These are phyloP conservation scores for Ogataea wickerhamii DNA, from an alignment of 805 yeast genomes.

Conservation along the genomic window DNA sequence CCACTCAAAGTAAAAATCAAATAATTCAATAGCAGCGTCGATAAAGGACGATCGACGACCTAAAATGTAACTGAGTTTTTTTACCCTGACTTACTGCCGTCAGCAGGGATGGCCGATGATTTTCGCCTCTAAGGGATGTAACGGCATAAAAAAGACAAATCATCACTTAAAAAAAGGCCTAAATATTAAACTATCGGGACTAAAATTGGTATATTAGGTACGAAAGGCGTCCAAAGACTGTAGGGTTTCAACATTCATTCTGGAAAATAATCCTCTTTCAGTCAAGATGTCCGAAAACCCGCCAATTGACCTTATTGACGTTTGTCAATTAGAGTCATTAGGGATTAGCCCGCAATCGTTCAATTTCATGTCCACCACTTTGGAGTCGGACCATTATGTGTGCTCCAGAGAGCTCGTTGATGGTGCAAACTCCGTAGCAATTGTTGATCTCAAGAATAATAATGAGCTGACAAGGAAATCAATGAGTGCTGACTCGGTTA, in stretches of 20 bases:
- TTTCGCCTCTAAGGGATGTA: constrained; percentile 4
- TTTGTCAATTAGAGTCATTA: constrained; percentile 79
- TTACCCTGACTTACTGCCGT: background rate
- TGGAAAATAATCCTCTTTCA: background rate
- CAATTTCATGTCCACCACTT: constrained; percentile 90
- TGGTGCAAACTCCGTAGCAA: constrained; percentile 86
- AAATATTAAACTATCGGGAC: no score
- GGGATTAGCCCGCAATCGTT: constrained; percentile 83
- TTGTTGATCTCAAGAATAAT: constrained; percentile 76
- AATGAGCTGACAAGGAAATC: constrained; percentile 82
- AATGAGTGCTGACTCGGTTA: constrained; percentile 97
- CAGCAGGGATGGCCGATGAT: background rate
- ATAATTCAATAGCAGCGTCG: no score
- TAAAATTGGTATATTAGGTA: no score
- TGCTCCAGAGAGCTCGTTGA: constrained; percentile 67
- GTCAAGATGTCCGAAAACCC: constrained; percentile 50
- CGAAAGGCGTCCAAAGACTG: no score
- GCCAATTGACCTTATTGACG: constrained; percentile 96
- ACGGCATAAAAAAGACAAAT: constrained; percentile 4
- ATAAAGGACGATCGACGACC: no score
- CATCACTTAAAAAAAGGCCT: constrained; percentile 2
- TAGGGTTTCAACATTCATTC: background rate
- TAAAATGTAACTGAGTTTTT: no score
- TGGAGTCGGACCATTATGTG: constrained; percentile 88
- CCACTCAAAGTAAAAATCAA: no score